Evolutionary conservation across 306 rosid species (phyloP), one percentile per base, ranked within the genome.

Genomic region (Medicago ruthenica): DNA sequence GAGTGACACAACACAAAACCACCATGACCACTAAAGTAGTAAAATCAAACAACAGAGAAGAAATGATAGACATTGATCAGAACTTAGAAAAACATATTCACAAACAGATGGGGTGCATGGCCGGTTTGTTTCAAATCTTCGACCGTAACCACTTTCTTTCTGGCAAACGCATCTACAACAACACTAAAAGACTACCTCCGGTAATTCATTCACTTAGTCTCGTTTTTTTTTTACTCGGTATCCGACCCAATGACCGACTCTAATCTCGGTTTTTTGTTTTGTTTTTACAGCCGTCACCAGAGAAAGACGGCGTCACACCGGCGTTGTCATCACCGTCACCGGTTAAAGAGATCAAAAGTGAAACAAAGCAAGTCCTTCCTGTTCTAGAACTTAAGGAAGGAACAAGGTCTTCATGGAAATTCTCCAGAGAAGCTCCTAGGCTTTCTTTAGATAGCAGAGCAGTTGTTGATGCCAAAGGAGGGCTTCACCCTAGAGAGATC

Each of bases 91-190:
- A 93, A 41, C 96, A 88, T 11, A 80, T 92, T n/a, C 86, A 86
- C 70, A 92, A 88, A 70, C 98, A 94, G 73, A 95, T 92, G 89
- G 98, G 98, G 4, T 95, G 98, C 96, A 95, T 95, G 97, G 85
- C 97, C 0, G 98, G 98, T 0, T 95, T 95, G 55, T 90, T 92
- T 62, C 91, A 95, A 74, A 95, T 95, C 89, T 95, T 95, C 81
- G 96, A 92, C 45, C 98, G 98, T 67, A 79, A 81, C 55, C 97
- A 94, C 81, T 64, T 92, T 22, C 87, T 91, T 83, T 42, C 83
- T 48, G 90, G 90, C 8, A 95, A 89, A 80, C 96, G 97, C 40
- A 78, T 91, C 79, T 73, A 76, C 81, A 77, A 95, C 8, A 10
- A 89, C 76, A 34, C 51, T 5, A 94, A 90, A 70, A 87, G 90